Evolutionary conservation across 495 filamentous ascomycete genomes (phyloP).

Genomic region (Neurospora sp.): DNA sequence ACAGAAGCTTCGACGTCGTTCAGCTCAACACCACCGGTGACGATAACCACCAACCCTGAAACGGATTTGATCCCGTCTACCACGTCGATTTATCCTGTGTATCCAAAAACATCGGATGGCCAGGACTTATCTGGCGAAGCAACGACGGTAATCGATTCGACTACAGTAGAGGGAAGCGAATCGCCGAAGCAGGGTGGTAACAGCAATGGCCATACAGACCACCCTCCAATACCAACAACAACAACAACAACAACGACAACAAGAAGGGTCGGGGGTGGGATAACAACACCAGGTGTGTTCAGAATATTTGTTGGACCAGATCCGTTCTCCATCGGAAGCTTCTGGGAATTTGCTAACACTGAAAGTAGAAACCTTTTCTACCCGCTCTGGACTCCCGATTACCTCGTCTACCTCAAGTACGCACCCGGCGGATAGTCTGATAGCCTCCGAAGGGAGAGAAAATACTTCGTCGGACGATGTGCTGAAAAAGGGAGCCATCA

Average conservation of each 20-base stretch:
- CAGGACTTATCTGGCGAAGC: neutral
- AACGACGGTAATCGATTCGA: neutral
- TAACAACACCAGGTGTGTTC: neutral
- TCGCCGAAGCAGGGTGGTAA: neutral
- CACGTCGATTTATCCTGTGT: neutral
- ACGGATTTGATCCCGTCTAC: neutral
- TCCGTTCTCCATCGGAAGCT: neutral
- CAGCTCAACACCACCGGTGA: neutral
- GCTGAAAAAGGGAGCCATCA: neutral
- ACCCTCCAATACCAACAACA: neutral
- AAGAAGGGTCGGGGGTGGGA: neutral
- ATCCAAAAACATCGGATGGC: neutral
- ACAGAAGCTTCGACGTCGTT: neutral
- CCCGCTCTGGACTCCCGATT: neutral
- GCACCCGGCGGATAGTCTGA: neutral
- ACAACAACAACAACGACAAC: neutral
- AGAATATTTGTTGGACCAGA: neutral
- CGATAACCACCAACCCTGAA: neutral
- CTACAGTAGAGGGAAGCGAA: neutral
- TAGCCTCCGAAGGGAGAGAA: neutral
- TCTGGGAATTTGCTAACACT: neutral
- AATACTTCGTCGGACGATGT: neutral
- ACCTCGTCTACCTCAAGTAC: neutral
- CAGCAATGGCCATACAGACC: neutral
- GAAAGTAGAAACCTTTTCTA: neutral